phyloP scores from a whole-genome alignment of 139 green algal species.

The Micromonas commoda region DNA sequence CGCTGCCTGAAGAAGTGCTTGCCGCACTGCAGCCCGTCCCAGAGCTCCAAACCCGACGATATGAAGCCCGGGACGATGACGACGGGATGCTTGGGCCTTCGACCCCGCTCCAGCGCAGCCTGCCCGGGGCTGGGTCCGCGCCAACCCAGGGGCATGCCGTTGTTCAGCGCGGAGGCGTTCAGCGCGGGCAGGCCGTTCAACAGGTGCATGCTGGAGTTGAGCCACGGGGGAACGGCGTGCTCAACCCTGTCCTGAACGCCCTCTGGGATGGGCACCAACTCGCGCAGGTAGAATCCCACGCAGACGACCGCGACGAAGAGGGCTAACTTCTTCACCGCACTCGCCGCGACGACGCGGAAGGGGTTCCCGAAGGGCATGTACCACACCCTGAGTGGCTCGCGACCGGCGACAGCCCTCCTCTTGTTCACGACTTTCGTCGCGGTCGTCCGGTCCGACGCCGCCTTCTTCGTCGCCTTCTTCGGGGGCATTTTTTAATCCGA shows the following conservation, averaged over 20 bases:
- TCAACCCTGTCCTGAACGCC: background rate
- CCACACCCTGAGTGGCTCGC: background rate
- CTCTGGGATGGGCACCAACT: background rate
- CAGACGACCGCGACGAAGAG: background rate
- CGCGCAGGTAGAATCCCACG: background rate
- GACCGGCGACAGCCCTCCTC: too few species aligned
- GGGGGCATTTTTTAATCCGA: too few species aligned
- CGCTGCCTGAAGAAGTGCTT: constrained; percentile 46
- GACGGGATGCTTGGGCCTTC: constrained; percentile 45
- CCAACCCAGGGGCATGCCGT: too few species aligned
- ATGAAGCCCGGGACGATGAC: constrained; percentile 62
- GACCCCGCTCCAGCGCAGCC: background rate
- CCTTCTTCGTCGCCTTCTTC: too few species aligned
- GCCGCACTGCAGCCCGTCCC: constrained; percentile 34
- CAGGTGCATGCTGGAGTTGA: background rate
- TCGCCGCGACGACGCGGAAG: background rate
- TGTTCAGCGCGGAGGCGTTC: background rate
- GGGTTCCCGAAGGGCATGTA: background rate
- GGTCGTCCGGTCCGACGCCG: too few species aligned
- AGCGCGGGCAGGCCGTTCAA: background rate
- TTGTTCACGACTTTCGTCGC: too few species aligned
- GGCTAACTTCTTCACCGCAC: too few species aligned
- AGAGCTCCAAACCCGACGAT: constrained; percentile 65
- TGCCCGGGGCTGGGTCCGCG: background rate
- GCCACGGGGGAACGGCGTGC: background rate